Conservation (phyloP, 257 asterid species). For the Lithospermum erythrorhizon region DNA sequence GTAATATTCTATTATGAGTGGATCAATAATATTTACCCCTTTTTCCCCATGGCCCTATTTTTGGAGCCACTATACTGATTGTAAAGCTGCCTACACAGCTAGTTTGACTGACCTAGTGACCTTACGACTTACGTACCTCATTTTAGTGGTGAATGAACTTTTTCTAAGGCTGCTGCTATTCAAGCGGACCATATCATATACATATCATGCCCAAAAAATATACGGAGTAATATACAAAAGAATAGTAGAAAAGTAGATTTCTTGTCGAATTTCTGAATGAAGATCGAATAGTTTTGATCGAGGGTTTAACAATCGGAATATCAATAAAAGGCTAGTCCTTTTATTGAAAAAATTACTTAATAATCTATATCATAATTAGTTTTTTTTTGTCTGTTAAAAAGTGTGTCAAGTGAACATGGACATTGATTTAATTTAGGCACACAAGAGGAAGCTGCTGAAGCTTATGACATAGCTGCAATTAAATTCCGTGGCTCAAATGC, state of each 20-base stretch:
- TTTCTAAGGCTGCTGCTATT: conserved; percentile 23
- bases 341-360: not conserved
- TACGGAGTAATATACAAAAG: not conserved
- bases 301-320: not conserved
- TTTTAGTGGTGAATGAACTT: conserved; percentile 13
- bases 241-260: not conserved
- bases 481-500: conserved; percentile 85
- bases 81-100: conserved; percentile 13
- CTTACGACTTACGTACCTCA: conserved; percentile 10
- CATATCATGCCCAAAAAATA: conserved; percentile 1
- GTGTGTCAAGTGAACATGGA: too few species aligned
- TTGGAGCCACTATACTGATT: conserved; percentile 12
- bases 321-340: not conserved
- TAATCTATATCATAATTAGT: not conserved
- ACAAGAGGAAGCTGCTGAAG: conserved; percentile 99
- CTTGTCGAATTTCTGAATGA: not conserved
- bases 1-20: too few species aligned
- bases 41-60: conserved; percentile 13
- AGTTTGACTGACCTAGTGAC: conserved; percentile 11
- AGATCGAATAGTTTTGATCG: not conserved
- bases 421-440: conserved; percentile 36
- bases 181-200: conserved; percentile 9
- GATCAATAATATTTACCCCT: conserved; percentile 1
- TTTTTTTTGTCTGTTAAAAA: too few species aligned
- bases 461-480: conserved; percentile 90